A percentile compares a stretch with the other conserved stretches of the same genome.
These are phyloP conservation scores for Mycosarcoma maydis DNA, from an alignment of 1,284 basidiomycete species.

Conservation along the genomic window DNA sequence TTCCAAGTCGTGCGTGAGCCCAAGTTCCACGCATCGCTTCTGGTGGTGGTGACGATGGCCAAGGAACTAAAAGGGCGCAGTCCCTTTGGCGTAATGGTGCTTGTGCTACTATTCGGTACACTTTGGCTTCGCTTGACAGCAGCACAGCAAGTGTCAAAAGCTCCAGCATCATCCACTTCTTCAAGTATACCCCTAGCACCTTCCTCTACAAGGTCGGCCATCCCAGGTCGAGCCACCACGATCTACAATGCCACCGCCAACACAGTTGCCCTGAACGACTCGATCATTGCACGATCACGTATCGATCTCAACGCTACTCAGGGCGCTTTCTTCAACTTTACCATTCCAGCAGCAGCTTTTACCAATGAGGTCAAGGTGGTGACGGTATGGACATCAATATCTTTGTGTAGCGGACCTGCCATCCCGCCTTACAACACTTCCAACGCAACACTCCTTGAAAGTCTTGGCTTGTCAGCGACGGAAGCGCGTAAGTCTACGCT, in stretches of 20 bases:
- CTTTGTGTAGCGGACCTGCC: constrained; percentile 56
- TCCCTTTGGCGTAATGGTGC: background rate
- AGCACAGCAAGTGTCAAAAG: constrained; percentile 22
- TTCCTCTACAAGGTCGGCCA: constrained; percentile 25
- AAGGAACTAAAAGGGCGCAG: background rate
- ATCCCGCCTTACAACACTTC: constrained; percentile 61
- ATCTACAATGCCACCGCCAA: constrained; percentile 28
- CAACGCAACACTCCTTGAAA: constrained; percentile 46
- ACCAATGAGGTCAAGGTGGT: constrained; percentile 10
- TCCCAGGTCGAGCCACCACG: constrained; percentile 32
- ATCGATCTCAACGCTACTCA: constrained; percentile 27
- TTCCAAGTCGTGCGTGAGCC: too few relatives aligned
- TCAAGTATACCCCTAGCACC: constrained; percentile 5
- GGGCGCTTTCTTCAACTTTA: constrained; percentile 54
- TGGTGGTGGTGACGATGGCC: background rate
- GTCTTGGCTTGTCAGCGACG: constrained; percentile 31
- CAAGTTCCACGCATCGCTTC: background rate
- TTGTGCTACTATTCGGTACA: constrained; percentile 1
- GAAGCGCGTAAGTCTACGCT: constrained; percentile 51
- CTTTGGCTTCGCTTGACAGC: background rate
- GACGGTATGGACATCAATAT: constrained; percentile 53
- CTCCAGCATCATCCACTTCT: constrained; percentile 7
- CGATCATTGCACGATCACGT: constrained; percentile 39
- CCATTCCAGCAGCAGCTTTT: constrained; percentile 26
- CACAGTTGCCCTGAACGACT: constrained; percentile 50